A percentile compares a stretch with the other conserved stretches of the same genome.
phyloP scores from a whole-genome alignment of 169 alveolate genomes.

The Toxoplasma gondii region DNA sequence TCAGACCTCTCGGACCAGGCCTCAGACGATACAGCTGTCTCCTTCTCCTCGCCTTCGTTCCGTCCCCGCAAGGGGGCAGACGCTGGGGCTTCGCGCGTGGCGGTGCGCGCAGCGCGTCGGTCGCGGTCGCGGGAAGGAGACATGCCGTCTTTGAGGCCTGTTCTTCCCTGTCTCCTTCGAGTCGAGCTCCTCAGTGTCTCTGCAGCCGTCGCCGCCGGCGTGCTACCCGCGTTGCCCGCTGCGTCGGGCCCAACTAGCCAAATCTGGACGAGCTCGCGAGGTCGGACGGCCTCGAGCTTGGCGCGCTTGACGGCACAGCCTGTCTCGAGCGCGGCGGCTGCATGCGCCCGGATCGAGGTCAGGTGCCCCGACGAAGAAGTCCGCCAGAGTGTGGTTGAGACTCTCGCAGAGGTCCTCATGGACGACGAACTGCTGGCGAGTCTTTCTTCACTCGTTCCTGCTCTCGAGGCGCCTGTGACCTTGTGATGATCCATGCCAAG shows the following conservation, averaged over 20 bases:
- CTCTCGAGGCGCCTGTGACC: not conserved
- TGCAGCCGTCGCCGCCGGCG: not conserved
- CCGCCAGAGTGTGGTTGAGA: constrained; percentile 9
- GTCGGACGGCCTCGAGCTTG: not conserved
- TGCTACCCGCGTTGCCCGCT: not conserved
- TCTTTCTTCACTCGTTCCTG: not conserved
- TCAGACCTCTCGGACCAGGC: not conserved
- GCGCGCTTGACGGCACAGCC: not conserved
- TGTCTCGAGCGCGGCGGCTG: not conserved
- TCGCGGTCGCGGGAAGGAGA: not conserved
- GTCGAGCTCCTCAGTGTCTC: constrained; percentile 13
- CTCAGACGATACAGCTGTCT: not conserved
- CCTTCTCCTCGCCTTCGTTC: constrained; percentile 18
- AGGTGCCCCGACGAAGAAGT: not conserved
- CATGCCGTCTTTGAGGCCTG: not conserved
- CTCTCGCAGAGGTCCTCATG: constrained; percentile 9
- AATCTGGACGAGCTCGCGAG: not conserved
- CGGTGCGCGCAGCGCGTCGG: not conserved
- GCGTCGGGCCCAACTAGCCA: not conserved
- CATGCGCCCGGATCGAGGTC: constrained; percentile 26
- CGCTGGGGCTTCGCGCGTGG: not conserved
- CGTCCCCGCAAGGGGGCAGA: not conserved
- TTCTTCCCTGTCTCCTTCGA: not conserved
- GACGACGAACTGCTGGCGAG: not conserved
- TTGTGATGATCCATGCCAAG: not conserved